Evolutionary conservation across 768 basidiomycete genomes (phyloP).

Genomic region (Butyriboletus loyo): DNA sequence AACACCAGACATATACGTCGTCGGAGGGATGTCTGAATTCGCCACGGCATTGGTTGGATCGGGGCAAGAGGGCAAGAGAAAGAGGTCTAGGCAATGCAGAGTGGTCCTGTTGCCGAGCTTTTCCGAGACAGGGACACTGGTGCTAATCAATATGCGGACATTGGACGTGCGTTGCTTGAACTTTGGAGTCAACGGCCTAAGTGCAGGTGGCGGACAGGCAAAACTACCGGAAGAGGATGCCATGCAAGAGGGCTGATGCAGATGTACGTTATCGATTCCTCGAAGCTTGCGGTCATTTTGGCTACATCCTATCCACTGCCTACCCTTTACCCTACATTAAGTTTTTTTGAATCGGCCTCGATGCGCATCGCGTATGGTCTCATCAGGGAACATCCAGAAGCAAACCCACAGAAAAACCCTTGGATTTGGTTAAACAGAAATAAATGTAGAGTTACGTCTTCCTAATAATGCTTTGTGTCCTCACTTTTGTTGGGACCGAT

Average conservation of each 20-base stretch:
- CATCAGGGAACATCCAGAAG: background rate
- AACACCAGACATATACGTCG: conserved; percentile 86
- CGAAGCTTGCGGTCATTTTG: background rate
- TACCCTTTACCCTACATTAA: background rate
- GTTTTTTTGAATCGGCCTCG: background rate
- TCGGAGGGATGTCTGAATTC: conserved; percentile 89
- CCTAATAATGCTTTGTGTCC: background rate
- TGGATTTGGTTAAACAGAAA: too few relatives aligned
- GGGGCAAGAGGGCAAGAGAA: conserved; percentile 28
- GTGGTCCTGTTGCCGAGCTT: conserved; percentile 83
- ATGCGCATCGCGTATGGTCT: background rate
- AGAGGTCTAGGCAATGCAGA: conserved; percentile 48
- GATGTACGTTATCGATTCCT: background rate
- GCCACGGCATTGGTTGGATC: conserved; percentile 62
- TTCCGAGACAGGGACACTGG: conserved; percentile 70
- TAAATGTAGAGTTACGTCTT: background rate
- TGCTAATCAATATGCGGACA: conserved; percentile 75
- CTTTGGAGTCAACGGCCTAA: conserved; percentile 47
- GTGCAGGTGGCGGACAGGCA: conserved; percentile 14
- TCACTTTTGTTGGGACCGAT: too few relatives aligned
- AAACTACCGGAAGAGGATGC: conserved; percentile 5
- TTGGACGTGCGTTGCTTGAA: conserved; percentile 64
- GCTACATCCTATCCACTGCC: background rate
- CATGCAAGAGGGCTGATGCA: conserved; percentile 27
- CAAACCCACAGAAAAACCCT: background rate